Conservation (phyloP, 768 basidiomycete genomes). For the Tylopilus sp. region DNA sequence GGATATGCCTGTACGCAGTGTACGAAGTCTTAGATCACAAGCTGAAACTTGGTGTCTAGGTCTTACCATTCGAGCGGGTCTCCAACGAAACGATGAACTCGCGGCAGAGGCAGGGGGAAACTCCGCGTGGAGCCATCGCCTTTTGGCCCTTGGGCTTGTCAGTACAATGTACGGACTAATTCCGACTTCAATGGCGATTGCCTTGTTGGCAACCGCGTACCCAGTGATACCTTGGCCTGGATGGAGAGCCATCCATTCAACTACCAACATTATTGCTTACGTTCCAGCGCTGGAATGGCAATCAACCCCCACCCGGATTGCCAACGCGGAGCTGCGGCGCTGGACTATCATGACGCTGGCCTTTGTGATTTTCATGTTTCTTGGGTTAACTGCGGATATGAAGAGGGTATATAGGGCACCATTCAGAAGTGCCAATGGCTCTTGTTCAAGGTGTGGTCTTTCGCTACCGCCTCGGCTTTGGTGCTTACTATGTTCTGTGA, state of each 20-base stretch:
- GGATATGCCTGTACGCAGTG: slow-evolving; percentile 33
- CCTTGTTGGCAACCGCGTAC: neutral
- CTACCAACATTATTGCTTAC: slow-evolving; percentile 3
- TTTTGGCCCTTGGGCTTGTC: slow-evolving; percentile 9
- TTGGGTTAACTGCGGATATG: slow-evolving; percentile 16
- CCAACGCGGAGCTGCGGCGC: slow-evolving; percentile 12
- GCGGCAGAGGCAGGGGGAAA: neutral
- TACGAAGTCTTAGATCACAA: neutral
- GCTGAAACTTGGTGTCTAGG: slow-evolving; percentile 3
- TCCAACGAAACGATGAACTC: neutral
- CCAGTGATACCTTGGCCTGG: slow-evolving; percentile 21
- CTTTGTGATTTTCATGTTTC: slow-evolving; percentile 14
- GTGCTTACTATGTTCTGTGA: neutral
- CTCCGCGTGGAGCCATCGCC: slow-evolving; percentile 11
- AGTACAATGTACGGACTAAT: slow-evolving; percentile 9
- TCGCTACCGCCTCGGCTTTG: neutral
- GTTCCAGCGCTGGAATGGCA: slow-evolving; percentile 11
- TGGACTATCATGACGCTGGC: slow-evolving; percentile 14
- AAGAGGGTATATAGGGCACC: slow-evolving; percentile 11
- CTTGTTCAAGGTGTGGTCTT: neutral
- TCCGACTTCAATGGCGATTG: slow-evolving; percentile 12
- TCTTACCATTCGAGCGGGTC: slow-evolving; percentile 5
- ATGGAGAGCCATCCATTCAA: slow-evolving; percentile 16
- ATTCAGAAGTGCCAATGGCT: neutral
- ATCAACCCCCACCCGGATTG: neutral